Evolutionary conservation across 352 stramenopile genomes (phyloP), one percentile per base, ranked within the genome.

Genomic region (Phytophthora vignae): DNA sequence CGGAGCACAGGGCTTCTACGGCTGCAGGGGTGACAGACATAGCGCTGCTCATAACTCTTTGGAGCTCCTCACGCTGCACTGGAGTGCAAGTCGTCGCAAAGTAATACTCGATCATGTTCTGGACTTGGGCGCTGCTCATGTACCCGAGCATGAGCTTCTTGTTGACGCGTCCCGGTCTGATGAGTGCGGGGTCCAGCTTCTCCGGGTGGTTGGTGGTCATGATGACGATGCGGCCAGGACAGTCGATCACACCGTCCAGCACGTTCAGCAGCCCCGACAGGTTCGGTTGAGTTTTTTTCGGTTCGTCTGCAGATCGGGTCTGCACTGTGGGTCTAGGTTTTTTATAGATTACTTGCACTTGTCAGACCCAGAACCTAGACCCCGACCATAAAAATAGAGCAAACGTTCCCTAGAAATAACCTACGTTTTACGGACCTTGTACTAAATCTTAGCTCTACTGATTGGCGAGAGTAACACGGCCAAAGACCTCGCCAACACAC

Each of bases 181-280:
- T 91, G 11, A 98, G 84, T 9, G 94, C 94, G 2, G 89, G 85
- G 58, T 97, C 91, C 7, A 97, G 78, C 48, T 86, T 88, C 69
- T 97, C 90, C 0, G 88, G 87, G 65, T 96, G 88, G 75, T 97
- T 97, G 22, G 85, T 94, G 3, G 90, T 94, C 82, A 96, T 92
- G 68, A 97, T 90, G 1, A 96, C 70, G 50, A 97, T 96, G 46
- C 86, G 79, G 27, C 79, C 85, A 40, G 83, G 83, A 19, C 74
- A 87, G 57, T 96, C 87, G 25, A 92, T 88, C 6, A 96, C 87
- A 17, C 94, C 94, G 66, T 98, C 94, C 5, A 98, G 74, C 0
- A 96, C 88, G 54, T 98, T 98, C 0, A 98, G 70, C 25, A 98
- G 76, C 0, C 92, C 92, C n/a, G n/a, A n/a, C n/a, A n/a, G n/a